These are phyloP conservation scores for Cyclotella atomus DNA, from an alignment of 108 stramenopile genomes.

Conservation along the genomic window DNA sequence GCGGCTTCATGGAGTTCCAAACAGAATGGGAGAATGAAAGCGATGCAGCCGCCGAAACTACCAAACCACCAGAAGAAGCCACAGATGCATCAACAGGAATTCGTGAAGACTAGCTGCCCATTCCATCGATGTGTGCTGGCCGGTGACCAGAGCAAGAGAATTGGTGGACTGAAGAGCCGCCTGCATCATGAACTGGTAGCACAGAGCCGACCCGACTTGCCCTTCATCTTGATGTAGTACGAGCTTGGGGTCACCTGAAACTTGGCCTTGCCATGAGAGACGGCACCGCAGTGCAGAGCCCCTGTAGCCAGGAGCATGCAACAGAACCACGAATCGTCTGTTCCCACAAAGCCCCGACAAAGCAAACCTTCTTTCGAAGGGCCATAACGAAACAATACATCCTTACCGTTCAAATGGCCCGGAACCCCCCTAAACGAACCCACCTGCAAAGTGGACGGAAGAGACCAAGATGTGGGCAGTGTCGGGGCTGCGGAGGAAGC, in stretches of 20 bases:
- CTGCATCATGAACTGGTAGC: background rate
- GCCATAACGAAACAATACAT: background rate
- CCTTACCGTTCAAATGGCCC: background rate
- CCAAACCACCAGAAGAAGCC: too few relatives aligned
- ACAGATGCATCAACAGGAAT: too few relatives aligned
- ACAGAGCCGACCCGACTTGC: background rate
- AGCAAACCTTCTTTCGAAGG: background rate
- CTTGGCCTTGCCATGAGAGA: background rate
- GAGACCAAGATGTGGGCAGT: background rate
- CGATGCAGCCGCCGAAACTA: too few relatives aligned
- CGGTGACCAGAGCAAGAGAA: background rate
- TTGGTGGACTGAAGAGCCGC: background rate
- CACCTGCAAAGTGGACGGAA: background rate
- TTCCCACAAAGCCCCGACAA: slow-evolving; percentile 1
- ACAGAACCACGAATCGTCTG: background rate
- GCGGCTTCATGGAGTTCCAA: too few relatives aligned
- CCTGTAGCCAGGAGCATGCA: background rate
- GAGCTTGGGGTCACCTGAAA: background rate
- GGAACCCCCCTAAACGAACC: background rate
- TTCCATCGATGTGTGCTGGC: background rate
- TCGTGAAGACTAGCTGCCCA: background rate
- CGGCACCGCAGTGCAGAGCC: background rate
- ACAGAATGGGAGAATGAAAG: too few relatives aligned
- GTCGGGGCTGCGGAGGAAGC: too few relatives aligned
- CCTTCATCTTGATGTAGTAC: background rate